Evolutionary conservation across 2,329 filamentous ascomycete genomes (phyloP).

Genomic region (Waltergamsia citrina): DNA sequence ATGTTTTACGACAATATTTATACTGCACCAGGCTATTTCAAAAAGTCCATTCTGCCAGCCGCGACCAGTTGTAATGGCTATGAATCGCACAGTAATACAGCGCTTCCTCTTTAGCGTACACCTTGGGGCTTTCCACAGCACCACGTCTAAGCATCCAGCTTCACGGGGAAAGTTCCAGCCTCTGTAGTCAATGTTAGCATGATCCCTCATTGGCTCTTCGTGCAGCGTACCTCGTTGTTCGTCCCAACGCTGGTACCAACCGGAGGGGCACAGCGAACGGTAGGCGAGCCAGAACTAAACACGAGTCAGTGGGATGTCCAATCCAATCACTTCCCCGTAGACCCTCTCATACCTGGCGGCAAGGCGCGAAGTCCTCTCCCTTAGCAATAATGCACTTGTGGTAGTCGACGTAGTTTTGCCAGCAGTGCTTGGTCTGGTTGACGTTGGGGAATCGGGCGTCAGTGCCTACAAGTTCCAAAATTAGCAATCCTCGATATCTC

Average conservation of each 20-base stretch:
- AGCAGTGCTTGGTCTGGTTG: conserved; percentile 99
- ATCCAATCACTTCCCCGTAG: not conserved
- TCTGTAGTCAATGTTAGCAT: conserved; percentile 33
- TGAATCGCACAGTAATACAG: conserved; percentile 3
- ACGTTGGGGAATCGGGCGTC: conserved; percentile 98
- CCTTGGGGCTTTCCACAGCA: not conserved
- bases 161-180: conserved; percentile 58
- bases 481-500: conserved; percentile 3
- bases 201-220: not conserved
- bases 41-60: conserved; percentile 1
- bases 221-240: conserved; percentile 77
- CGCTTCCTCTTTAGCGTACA: not conserved
- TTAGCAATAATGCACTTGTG: conserved; percentile 99
- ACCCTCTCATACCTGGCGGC: conserved; percentile 69
- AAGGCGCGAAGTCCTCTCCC: conserved; percentile 96
- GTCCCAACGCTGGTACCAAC: conserved; percentile 93
- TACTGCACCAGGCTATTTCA: conserved; percentile 1
- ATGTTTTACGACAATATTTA: too few species aligned
- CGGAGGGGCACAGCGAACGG: conserved; percentile 92
- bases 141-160: conserved; percentile 46
- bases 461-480: conserved; percentile 74
- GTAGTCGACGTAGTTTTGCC: conserved; percentile 99
- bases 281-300: conserved; percentile 89
- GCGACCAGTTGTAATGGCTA: not conserved
- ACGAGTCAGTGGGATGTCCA: not conserved